phyloP scores from a whole-genome alignment of 805 yeast genomes.

The Candida arabinofermentans region DNA sequence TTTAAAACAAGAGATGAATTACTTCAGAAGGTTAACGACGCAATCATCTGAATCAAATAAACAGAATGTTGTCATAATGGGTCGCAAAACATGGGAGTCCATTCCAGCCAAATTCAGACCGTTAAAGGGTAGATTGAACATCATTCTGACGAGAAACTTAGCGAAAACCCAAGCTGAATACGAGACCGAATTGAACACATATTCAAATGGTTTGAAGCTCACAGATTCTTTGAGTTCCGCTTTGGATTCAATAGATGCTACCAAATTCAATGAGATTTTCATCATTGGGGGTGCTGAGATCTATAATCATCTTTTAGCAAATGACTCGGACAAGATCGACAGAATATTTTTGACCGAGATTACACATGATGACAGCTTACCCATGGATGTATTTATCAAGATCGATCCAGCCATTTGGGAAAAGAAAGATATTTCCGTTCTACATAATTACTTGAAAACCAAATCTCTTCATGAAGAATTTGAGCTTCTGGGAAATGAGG shows the following conservation, averaged over 20 bases:
- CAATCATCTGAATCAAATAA: slow-evolving; percentile 29
- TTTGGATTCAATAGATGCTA: slow-evolving; percentile 28
- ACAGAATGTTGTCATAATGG: slow-evolving; percentile 86
- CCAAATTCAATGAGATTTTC: slow-evolving; percentile 55
- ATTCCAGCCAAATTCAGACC: slow-evolving; percentile 86
- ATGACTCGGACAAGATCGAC: slow-evolving; percentile 35
- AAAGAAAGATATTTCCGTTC: slow-evolving; percentile 30
- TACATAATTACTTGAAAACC: slow-evolving; percentile 38
- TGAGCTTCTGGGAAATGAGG: slow-evolving; percentile 28
- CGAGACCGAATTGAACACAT: slow-evolving; percentile 23
- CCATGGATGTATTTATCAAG: slow-evolving; percentile 70
- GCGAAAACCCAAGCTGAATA: slow-evolving; percentile 20
- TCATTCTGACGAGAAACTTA: slow-evolving; percentile 59
- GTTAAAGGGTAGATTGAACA: slow-evolving; percentile 66
- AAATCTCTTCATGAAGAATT: slow-evolving; percentile 29
- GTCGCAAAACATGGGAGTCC: slow-evolving; percentile 93
- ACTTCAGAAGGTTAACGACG: slow-evolving; percentile 72
- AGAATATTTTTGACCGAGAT: slow-evolving; percentile 71
- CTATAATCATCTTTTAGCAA: slow-evolving; percentile 47
- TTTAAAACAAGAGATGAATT: slow-evolving; percentile 77
- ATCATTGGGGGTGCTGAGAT: slow-evolving; percentile 93
- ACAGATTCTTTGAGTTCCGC: slow-evolving; percentile 45
- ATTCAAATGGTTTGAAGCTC: slow-evolving; percentile 16
- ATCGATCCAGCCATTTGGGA: slow-evolving; percentile 35
- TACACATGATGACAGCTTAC: slow-evolving; percentile 32